Percentiles rank a stretch among this genome's conserved stretches.
phyloP scores from a whole-genome alignment of 2,329 filamentous ascomycete species.

The Pseudogymnoascus sp. region DNA sequence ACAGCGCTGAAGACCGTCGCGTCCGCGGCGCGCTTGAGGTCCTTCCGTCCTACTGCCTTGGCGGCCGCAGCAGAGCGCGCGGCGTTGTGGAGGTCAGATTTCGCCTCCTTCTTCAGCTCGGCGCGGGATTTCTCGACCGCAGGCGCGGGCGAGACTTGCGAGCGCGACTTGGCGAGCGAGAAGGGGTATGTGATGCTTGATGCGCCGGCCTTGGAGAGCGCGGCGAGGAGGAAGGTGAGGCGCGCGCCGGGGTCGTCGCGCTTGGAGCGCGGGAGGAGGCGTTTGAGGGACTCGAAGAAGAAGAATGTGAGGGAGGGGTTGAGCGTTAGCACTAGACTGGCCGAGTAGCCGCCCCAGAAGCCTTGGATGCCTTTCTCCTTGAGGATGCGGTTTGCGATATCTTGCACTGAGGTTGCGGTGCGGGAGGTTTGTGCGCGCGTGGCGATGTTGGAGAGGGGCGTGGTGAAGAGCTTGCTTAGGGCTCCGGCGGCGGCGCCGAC shows the following conservation, averaged over 20 bases:
- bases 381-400: constrained; percentile 56
- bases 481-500: constrained; percentile 68
- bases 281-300: constrained; percentile 64
- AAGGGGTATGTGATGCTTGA: constrained; percentile 77
- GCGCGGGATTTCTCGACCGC: constrained; percentile 24
- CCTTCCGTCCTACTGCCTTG: constrained; percentile 15
- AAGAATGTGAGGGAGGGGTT: constrained; percentile 85
- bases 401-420: constrained; percentile 33
- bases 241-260: constrained; percentile 43
- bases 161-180: constrained; percentile 71
- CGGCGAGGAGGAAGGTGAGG: constrained; percentile 59
- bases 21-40: constrained; percentile 22
- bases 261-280: constrained; percentile 46
- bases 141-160: constrained; percentile 50
- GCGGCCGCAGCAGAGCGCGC: constrained; percentile 27
- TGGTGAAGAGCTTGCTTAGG: constrained; percentile 66
- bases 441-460: constrained; percentile 73
- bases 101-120: constrained; percentile 22
- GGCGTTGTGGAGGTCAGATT: constrained; percentile 19
- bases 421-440: constrained; percentile 65
- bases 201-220: constrained; percentile 69
- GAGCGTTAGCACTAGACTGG: constrained; percentile 67
- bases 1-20: constrained; percentile 57
- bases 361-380: constrained; percentile 63
- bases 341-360: constrained; percentile 85